Evolutionary conservation across 176 grass and related monocot genomes (phyloP).

Genomic region (Zea luxurians): DNA sequence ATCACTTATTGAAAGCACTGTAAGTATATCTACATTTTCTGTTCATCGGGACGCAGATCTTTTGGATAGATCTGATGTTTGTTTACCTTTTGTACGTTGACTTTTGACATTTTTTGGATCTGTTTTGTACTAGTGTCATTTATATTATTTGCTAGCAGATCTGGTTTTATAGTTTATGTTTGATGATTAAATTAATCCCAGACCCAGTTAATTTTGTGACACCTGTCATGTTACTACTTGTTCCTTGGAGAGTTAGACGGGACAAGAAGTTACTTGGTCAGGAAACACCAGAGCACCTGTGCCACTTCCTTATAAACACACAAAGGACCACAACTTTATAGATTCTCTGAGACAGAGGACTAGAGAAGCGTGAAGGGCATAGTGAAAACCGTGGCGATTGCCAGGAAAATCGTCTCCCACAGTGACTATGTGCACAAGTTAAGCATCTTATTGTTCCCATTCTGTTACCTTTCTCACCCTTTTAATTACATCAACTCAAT

Average conservation of each 20-base stretch:
- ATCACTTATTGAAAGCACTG: too few species aligned
- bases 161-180: too few species aligned
- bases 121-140: too few species aligned
- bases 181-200: too few species aligned
- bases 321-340: constrained; percentile 28
- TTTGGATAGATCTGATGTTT: too few species aligned
- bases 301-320: constrained; percentile 21
- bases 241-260: background rate
- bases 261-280: constrained; percentile 3
- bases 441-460: constrained; percentile 39
- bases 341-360: constrained; percentile 21
- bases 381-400: constrained; percentile 34
- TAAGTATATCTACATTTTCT: too few species aligned
- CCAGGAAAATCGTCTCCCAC: constrained; percentile 41
- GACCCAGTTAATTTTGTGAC: too few species aligned
- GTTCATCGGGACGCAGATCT: too few species aligned
- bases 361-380: background rate
- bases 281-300: background rate
- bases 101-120: too few species aligned
- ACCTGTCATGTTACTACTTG: constrained; percentile 8
- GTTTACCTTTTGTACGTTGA: too few species aligned
- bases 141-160: too few species aligned
- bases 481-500: background rate
- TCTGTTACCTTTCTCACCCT: background rate
- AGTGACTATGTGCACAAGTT: background rate